Evolutionary conservation across 805 yeast genomes (phyloP), one percentile per base, ranked within the genome.

Genomic region (Metschnikowia borealis): DNA sequence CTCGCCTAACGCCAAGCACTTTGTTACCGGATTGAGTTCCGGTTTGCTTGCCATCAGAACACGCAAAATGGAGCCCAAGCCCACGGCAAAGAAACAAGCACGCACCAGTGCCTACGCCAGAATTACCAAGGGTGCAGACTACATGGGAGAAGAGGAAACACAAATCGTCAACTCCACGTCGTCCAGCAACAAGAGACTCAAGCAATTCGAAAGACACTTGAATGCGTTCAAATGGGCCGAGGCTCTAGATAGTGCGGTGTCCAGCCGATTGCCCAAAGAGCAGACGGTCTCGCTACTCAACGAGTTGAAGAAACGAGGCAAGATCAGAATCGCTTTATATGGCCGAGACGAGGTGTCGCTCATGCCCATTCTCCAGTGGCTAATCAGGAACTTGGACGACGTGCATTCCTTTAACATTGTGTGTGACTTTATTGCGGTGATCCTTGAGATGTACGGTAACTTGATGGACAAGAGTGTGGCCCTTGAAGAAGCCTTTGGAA

Each of bases 191-290:
- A 89, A 84, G 66, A 87, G 86, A 63, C 76, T 89, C 51, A 85
- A 85, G 66, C 85, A 82, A 43, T 92, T 85, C 63, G 99, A 94
- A 67, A 85, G 79, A 62, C 85, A 86, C 61, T 75, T 94, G 54
- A 87, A 89, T 63, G 87, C 87, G 26, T 94, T 94, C 75, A 82
- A 86, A 63, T 94, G 98, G 97, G 66, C 84, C 2, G 97, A 91
- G 57, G 97, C 98, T 4, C 75, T 94, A 40, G 96, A 92, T 65
- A 77, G 84, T 51, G 97, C 96, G 1, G 84, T 92, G 55, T 74
- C 80, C 13, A 79, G 85, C 2, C 96, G 96, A 11, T 78, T 84
- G 64, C 82, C 92, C 0, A 81, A 84, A 51, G 97, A 91, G 60
- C 75, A 84, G 53, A 87, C 96, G 0, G 73, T 89, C 6, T 85